These are phyloP conservation scores for Vararia minispora DNA, from an alignment of 768 basidiomycete species.

Conservation along the genomic window DNA sequence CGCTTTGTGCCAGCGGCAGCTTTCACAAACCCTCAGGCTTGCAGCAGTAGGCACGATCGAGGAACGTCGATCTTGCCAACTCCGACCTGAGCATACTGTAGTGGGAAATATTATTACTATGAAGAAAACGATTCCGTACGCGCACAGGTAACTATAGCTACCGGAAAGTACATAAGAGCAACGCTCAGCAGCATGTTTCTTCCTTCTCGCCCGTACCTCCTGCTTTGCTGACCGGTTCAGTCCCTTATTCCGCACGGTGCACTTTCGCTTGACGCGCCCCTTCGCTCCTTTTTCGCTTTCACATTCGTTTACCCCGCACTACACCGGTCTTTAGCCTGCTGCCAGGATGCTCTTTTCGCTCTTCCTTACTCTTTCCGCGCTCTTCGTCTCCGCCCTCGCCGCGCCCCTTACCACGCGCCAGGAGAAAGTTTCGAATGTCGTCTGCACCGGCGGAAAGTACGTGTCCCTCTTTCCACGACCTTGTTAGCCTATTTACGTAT, in stretches of 20 bases:
- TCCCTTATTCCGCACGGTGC: slow-evolving; percentile 11
- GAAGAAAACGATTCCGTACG: too few species aligned
- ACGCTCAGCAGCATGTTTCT: too few species aligned
- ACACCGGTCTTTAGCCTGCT: background rate
- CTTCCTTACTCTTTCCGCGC: slow-evolving; percentile 12
- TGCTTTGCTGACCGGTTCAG: slow-evolving; percentile 17
- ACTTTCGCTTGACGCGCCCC: slow-evolving; percentile 4
- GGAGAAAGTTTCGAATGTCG: slow-evolving; percentile 14
- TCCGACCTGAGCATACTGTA: too few species aligned
- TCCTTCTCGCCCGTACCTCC: too few species aligned
- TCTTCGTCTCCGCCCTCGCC: slow-evolving; percentile 13
- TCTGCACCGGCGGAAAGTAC: slow-evolving; percentile 14
- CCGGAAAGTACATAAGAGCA: too few species aligned
- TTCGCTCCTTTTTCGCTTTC: background rate
- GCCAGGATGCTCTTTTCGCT: slow-evolving; percentile 14
- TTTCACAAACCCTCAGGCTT: too few species aligned
- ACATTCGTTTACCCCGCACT: background rate
- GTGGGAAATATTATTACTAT: too few species aligned
- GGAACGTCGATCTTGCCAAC: too few species aligned
- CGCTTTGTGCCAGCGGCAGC: too few species aligned
- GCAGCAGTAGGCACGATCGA: too few species aligned
- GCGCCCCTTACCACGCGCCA: slow-evolving; percentile 14
- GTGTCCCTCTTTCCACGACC: background rate
- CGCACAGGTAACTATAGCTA: too few species aligned
- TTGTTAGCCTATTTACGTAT: background rate